A percentile compares a stretch with the other conserved stretches of the same genome.
phyloP scores from a whole-genome alignment of 768 basidiomycete genomes.

The Mycena crocata region DNA sequence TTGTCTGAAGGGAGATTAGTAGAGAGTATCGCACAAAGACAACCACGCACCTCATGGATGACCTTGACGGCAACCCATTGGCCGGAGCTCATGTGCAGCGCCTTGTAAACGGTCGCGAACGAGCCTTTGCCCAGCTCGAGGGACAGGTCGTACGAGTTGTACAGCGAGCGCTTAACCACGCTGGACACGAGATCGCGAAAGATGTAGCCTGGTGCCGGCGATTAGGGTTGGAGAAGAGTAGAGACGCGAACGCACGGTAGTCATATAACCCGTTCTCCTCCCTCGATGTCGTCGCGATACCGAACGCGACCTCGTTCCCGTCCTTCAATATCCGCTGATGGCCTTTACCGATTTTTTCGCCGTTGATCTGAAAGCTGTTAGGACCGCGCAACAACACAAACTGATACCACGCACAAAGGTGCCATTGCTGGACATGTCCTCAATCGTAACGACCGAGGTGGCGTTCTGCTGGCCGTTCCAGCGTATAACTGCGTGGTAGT shows the following conservation, averaged over 20 bases:
- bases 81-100: conserved; percentile 77
- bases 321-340: conserved; percentile 69
- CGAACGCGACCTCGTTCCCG: conserved; percentile 92
- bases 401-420: conserved; percentile 61
- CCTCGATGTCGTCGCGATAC: conserved; percentile 61
- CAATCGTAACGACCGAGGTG: conserved; percentile 58
- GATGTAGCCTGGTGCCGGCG: conserved; percentile 82
- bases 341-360: conserved; percentile 69
- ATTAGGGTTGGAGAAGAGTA: not conserved
- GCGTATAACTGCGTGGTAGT: conserved; percentile 65
- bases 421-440: conserved; percentile 77
- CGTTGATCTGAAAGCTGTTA: conserved; percentile 66
- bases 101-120: conserved; percentile 92
- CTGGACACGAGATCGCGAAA: conserved; percentile 73
- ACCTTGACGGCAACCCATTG: conserved; percentile 89
- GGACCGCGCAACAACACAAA: not conserved
- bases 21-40: not conserved
- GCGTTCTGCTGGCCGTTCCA: conserved; percentile 67
- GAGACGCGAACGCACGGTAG: conserved; percentile 66
- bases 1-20: conserved; percentile 35
- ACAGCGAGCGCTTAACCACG: conserved; percentile 62
- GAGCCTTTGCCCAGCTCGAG: conserved; percentile 88
- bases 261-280: conserved; percentile 66
- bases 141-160: conserved; percentile 73
- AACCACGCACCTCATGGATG: conserved; percentile 67